Base-by-base conservation (phyloP, 495 filamentous ascomycete genomes). In the Penicillium canariense region DNA sequence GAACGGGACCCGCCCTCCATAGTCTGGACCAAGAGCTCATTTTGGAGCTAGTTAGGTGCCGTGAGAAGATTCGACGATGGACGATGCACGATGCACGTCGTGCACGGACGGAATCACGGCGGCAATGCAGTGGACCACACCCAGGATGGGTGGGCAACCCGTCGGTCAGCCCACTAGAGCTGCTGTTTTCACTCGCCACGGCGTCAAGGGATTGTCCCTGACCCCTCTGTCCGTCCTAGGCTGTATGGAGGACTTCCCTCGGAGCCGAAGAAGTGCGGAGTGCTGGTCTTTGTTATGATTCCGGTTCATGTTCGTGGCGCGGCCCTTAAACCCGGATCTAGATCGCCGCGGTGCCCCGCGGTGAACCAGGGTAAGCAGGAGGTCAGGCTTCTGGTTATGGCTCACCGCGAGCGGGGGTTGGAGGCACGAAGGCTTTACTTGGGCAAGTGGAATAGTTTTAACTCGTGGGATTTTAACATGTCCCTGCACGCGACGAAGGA, bases 281-380 rank as follows among this genome's bases (percentile, higher is more conserved):
- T n/a, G n/a, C n/a, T n/a, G n/a, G n/a, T n/a, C n/a, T n/a, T n/a
- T n/a, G n/a, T n/a, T n/a, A n/a, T n/a, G n/a, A n/a, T n/a, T n/a
- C 28, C 14, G 27, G 26, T 12, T 42, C 15, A n/a, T n/a, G 27
- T 34, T 44, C 36, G 39, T 44, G 17, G 23, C 30, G 47, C 40
- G 25, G n/a, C 34, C 42, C 31, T 18, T 26, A 54, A 28, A 3
- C 22, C 48, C 48, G 42, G 44, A 48, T 54, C 52, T 54, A 54
- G 32, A 48, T 48, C 43, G 15, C 28, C 12, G 43, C 43, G 43
- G 17, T 30, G 18, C 40, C 38, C 42, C 42, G 22, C 32, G 26
- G 35, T 39, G 51, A 46, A 47, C 51, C 51, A 47, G n/a, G 42
- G 51, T 30, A 54, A 46, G 6, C 25, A n/a, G 44, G n/a, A 42